Base-by-base conservation (phyloP, 768 basidiomycete genomes). In the Daedaleopsis nitida region DNA sequence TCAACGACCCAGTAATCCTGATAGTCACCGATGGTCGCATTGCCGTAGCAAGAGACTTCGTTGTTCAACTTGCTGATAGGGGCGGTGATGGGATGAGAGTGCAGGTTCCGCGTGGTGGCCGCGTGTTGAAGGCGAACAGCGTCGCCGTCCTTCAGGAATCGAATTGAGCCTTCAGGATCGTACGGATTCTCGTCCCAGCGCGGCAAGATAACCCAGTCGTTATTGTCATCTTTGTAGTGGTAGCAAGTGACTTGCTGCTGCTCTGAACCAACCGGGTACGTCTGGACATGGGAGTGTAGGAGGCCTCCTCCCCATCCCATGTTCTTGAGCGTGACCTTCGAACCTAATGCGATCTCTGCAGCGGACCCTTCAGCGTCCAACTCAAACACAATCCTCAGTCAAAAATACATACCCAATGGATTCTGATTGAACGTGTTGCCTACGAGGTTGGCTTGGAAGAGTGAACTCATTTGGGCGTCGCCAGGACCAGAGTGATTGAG, bases 231-330 rank as follows among this genome's bases (percentile, higher is more conserved):
- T 77, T 97, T 98, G 85, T 99, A 98, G 77, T 99, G 97, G 73
- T 98, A 99, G 75, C 97, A 99, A 0, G 97, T 98, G 4, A 98
- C 87, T 75, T 99, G 97, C 69, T 98, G 97, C 71, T 98, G 97
- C 58, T 79, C 78, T 0, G 95, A 97, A 13, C 96, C 97, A 21
- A 88, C 81, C 0, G 97, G 97, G 72, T 88, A 97, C 1, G 93
- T 88, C 69, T 98, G 96, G n/a, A 94, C 84, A 72, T 99, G 97
- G 5, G 96, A 98, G 72, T 99, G 97, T 3, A 99, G 79, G 5
- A 99, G 82, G 27, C 97, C 97, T 53, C 97, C 97, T 16, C 96
- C 97, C 81, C 91, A 99, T 12, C 95, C 97, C 83, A 97, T 92
- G 74, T 97, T 98, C 74, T 98, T 98, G 23, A 99, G 77, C 0